Percentiles rank a stretch among this genome's conserved stretches.
Evolutionary conservation across 768 basidiomycete species (phyloP).

Genomic region (Phlebiopsis flavidoalba): DNA sequence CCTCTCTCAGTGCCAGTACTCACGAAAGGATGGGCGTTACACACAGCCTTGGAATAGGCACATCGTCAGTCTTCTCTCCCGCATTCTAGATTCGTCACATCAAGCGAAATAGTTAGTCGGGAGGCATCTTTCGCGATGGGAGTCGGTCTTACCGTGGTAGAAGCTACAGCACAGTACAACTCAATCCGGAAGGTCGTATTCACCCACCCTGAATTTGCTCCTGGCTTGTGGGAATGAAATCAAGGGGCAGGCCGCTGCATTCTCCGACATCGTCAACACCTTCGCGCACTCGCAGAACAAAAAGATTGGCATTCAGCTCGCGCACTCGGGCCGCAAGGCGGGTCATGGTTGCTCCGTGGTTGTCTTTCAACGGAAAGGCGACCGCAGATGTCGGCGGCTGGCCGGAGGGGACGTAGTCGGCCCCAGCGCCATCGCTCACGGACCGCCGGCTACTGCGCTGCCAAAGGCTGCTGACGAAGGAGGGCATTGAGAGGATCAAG

Average conservation of each 20-base stretch:
- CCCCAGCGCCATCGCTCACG: conserved; percentile 11
- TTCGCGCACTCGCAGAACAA: conserved; percentile 71
- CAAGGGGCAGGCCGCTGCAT: neutral
- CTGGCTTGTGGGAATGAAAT: too few relatives aligned
- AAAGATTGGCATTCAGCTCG: conserved; percentile 70
- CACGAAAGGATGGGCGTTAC: conserved; percentile 47
- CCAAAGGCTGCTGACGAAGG: conserved; percentile 20
- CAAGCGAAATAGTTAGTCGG: conserved; percentile 9
- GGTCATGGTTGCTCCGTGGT: conserved; percentile 59
- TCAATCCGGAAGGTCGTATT: too few relatives aligned
- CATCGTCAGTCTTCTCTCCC: conserved; percentile 27
- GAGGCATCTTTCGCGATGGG: conserved; percentile 45
- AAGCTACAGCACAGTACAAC: conserved; percentile 51
- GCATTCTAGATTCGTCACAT: too few relatives aligned
- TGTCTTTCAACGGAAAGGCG: conserved; percentile 32
- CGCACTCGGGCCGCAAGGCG: conserved; percentile 78
- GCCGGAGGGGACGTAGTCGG: conserved; percentile 19
- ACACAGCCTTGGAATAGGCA: conserved; percentile 53
- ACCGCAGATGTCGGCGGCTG: conserved; percentile 36
- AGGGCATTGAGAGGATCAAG: conserved; percentile 23
- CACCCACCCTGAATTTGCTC: too few relatives aligned
- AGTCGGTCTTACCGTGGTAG: conserved; percentile 55
- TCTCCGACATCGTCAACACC: conserved; percentile 42
- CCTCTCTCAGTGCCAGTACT: conserved; percentile 60
- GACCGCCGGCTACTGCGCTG: conserved; percentile 2